Base-by-base conservation (phyloP, 129 eudicot genomes). In the Ambrosia artemisiifolia region DNA sequence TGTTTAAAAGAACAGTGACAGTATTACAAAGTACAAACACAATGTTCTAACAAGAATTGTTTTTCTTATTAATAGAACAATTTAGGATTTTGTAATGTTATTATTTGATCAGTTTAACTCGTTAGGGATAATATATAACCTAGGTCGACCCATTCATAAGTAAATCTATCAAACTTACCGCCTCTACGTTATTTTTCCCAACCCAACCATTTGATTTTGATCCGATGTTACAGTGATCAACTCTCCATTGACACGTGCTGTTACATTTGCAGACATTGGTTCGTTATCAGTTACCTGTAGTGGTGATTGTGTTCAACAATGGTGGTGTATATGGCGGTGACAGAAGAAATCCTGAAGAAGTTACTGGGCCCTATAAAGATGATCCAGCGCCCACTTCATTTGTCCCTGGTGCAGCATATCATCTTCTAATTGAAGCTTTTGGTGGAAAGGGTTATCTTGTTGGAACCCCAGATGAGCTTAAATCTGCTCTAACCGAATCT, bases 291-390 rank as follows among this genome's bases (percentile, higher is more conserved):
- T 75, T 95, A 69, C 94, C 99, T 40, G 97, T 95, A 35, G 91
- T 95, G 38, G 94, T 95, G 74, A 88, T 95, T 68, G 99, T 95
- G 79, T 95, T 95, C 83, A 95, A 95, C 84, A 95, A 95, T 68
- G 97, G 99, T 4, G 99, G 99, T 46, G 99, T 95, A 32, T 95
- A 95, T 49, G 99, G 99, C 54, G 99, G 99, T 65, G 99, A 95
- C 42, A 43, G 99, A 30, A 88, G 99, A 73, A 83, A 69, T 78
- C 88, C 94, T 6, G 91, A 95, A 49, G 99, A 95, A 56, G 85
- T 95, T 4, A 77, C 84, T 0, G 99, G 99, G 11, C 99, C 97
- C 4, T 75, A 83, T 74, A 95, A 90, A 75, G 91, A 95, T 54
- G 99, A 95, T 61, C 99, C 99, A 0, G 97, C 99, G 1, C 97